These are phyloP conservation scores for Verticillium klebahnii DNA, from an alignment of 2,329 filamentous ascomycete species.

Conservation along the genomic window DNA sequence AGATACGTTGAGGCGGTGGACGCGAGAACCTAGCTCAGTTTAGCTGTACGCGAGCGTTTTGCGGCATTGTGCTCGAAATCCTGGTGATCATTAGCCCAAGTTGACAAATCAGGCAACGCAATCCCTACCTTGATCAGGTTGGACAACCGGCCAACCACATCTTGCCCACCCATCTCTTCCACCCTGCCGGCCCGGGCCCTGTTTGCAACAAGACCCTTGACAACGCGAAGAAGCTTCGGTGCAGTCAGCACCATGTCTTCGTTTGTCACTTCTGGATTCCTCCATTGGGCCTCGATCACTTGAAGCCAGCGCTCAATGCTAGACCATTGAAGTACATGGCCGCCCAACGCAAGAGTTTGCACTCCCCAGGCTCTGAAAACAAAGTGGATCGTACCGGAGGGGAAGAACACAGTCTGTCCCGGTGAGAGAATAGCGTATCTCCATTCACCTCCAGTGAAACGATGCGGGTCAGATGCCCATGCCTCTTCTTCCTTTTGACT, in stretches of 20 bases:
- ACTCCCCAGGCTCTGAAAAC: slow-evolving; percentile 21
- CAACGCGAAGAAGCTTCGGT: neutral
- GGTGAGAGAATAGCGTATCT: slow-evolving; percentile 25
- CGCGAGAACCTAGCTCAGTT: neutral
- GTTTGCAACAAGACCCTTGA: neutral
- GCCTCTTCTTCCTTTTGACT: slow-evolving; percentile 16
- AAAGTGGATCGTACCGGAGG: slow-evolving; percentile 27
- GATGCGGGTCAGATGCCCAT: slow-evolving; percentile 16
- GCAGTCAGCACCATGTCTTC: neutral
- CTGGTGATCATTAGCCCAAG: neutral
- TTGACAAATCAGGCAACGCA: neutral
- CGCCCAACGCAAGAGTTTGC: slow-evolving; percentile 27
- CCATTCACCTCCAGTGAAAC: slow-evolving; percentile 22
- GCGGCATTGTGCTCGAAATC: neutral
- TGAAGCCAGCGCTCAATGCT: slow-evolving; percentile 21
- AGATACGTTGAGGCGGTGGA: neutral
- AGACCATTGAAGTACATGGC: slow-evolving; percentile 28
- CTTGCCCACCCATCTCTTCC: neutral
- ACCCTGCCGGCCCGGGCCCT: neutral
- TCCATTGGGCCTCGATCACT: neutral
- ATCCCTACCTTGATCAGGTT: neutral
- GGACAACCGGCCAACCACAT: neutral
- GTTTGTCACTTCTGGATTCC: neutral
- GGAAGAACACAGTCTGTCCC: slow-evolving; percentile 28
- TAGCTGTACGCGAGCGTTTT: neutral